phyloP scores from a whole-genome alignment of 495 filamentous ascomycete genomes.

The Trichoderma gamsii region DNA sequence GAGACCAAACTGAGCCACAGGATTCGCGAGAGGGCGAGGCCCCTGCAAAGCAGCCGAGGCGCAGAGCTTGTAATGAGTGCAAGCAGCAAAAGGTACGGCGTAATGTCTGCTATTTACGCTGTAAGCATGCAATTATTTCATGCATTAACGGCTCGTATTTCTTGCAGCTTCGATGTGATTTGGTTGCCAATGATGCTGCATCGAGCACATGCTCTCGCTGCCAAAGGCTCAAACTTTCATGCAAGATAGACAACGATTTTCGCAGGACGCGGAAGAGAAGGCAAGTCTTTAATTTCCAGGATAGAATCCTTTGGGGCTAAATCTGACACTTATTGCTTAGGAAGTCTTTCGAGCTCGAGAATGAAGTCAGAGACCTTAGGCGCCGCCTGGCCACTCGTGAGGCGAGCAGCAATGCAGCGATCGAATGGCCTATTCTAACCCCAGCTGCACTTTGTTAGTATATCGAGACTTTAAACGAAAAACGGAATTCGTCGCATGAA shows the following conservation, averaged over 20 bases:
- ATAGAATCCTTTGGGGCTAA: no score
- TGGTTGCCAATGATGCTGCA: not conserved
- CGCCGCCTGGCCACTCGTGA: not conserved
- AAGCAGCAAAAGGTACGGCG: not conserved
- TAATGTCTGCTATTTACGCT: not conserved
- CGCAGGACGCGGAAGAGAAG: not conserved
- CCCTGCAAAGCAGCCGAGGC: not conserved
- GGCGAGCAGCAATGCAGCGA: not conserved
- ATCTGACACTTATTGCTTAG: not conserved
- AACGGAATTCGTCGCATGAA: not conserved
- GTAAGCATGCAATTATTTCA: not conserved
- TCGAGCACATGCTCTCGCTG: not conserved
- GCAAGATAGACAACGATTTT: conserved; percentile 2
- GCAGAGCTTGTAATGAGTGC: conserved; percentile 9
- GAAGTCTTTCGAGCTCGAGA: conserved; percentile 5
- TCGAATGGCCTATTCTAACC: not conserved
- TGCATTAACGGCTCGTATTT: not conserved
- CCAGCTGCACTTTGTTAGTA: not conserved
- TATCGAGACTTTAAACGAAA: not conserved
- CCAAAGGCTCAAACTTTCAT: not conserved
- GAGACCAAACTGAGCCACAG: not conserved
- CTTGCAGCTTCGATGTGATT: conserved; percentile 1
- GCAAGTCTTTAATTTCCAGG: not conserved
- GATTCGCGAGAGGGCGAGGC: not conserved
- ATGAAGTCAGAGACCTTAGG: conserved; percentile 7